These are phyloP conservation scores for Trichophyton equinum DNA, from an alignment of 2,329 filamentous ascomycete species.

Conservation along the genomic window DNA sequence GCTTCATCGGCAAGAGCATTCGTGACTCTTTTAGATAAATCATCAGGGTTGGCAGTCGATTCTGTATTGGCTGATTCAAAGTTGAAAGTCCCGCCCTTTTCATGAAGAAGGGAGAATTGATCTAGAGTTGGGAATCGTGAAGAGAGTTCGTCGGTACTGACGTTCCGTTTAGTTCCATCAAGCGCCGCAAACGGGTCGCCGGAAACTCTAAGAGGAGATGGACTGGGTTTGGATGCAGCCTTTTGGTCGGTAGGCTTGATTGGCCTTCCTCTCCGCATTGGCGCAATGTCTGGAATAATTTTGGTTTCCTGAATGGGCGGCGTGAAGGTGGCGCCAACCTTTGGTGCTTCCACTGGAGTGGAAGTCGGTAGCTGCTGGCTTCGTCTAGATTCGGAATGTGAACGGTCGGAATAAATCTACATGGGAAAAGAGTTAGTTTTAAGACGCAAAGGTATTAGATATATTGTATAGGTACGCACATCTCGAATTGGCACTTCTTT, in stretches of 20 bases:
- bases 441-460: not conserved
- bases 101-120: slow-evolving; percentile 81
- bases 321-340: slow-evolving; percentile 69
- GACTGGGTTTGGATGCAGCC: slow-evolving; percentile 44
- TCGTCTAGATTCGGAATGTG: slow-evolving; percentile 51
- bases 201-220: slow-evolving; percentile 55
- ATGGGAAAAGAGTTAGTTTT: slow-evolving; percentile 6
- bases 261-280: slow-evolving; percentile 82
- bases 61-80: slow-evolving; percentile 52
- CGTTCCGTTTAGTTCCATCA: slow-evolving; percentile 49
- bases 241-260: slow-evolving; percentile 38
- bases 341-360: slow-evolving; percentile 44
- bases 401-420: slow-evolving; percentile 57
- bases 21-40: slow-evolving; percentile 54
- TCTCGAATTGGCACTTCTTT: slow-evolving; percentile 79
- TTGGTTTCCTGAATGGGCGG: slow-evolving; percentile 59
- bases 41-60: slow-evolving; percentile 34
- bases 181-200: slow-evolving; percentile 85
- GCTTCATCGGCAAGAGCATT: slow-evolving; percentile 74
- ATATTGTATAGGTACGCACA: slow-evolving; percentile 41
- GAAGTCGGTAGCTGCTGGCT: slow-evolving; percentile 48
- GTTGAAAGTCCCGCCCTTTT: slow-evolving; percentile 70
- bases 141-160: slow-evolving; percentile 64
- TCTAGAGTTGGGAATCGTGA: slow-evolving; percentile 80
- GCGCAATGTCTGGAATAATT: slow-evolving; percentile 73